Evolutionary conservation across 2,329 filamentous ascomycete genomes (phyloP).

Genomic region (Pseudogymnoascus sp.): DNA sequence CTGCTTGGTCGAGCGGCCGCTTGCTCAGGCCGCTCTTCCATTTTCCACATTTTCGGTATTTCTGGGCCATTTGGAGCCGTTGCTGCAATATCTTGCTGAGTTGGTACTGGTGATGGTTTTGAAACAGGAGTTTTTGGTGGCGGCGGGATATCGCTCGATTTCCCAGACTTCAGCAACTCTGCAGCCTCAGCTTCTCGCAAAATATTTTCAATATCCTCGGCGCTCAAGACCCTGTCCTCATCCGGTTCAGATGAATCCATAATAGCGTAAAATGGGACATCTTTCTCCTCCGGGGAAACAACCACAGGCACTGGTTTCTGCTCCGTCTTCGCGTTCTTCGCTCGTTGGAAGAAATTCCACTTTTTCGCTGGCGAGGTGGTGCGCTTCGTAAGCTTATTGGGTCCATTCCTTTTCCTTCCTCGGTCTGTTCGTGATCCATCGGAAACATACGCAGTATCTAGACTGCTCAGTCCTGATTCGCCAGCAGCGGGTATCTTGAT

Average conservation of each 20-base stretch:
- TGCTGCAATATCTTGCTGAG: background rate
- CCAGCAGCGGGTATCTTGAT: slow-evolving; percentile 39
- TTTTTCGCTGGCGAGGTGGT: slow-evolving; percentile 45
- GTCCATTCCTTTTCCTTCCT: slow-evolving; percentile 25
- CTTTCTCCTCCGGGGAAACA: slow-evolving; percentile 41
- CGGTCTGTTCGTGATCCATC: slow-evolving; percentile 46
- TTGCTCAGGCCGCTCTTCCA: background rate
- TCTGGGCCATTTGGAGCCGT: background rate
- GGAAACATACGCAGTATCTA: slow-evolving; percentile 51
- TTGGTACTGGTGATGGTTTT: background rate
- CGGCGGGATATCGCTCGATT: background rate
- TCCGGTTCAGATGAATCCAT: slow-evolving; percentile 47
- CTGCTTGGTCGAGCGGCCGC: slow-evolving; percentile 43
- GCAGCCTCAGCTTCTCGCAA: slow-evolving; percentile 41
- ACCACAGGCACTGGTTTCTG: slow-evolving; percentile 37
- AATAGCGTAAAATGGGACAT: slow-evolving; percentile 55
- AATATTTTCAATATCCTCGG: slow-evolving; percentile 39
- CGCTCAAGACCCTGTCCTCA: slow-evolving; percentile 18
- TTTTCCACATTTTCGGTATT: slow-evolving; percentile 8
- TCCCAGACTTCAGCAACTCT: slow-evolving; percentile 19
- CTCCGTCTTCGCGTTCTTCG: slow-evolving; percentile 33
- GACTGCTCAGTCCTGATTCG: slow-evolving; percentile 46
- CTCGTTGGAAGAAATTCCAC: slow-evolving; percentile 58
- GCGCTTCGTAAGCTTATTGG: slow-evolving; percentile 52
- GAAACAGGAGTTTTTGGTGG: background rate